Conservation (phyloP, 106 monocot species). For the Dioscorea zingiberensis region DNA sequence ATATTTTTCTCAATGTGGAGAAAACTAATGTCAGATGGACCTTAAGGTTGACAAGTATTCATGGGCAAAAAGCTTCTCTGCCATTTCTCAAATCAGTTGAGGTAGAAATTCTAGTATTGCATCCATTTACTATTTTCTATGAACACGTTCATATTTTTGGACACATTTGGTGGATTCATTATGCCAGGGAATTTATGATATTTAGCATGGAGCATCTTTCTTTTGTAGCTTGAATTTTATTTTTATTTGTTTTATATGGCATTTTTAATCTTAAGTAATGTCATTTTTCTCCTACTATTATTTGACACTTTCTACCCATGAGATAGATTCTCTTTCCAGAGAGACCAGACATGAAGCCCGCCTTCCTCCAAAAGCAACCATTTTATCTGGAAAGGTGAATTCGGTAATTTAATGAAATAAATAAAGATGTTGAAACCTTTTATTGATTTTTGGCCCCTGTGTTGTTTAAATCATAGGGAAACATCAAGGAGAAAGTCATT, state of each 20-base stretch:
- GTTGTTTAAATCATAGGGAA: slow-evolving; percentile 34
- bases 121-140: not conserved
- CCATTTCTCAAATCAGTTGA: slow-evolving; percentile 82
- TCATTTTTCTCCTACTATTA: not conserved
- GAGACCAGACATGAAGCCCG: slow-evolving; percentile 65
- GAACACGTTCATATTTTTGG: not conserved
- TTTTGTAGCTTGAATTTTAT: no score
- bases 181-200: no score
- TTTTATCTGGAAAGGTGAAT: slow-evolving; percentile 73
- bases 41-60: slow-evolving; percentile 66
- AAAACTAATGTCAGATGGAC: slow-evolving; percentile 59
- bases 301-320: not conserved
- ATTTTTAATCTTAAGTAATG: not conserved
- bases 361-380: slow-evolving; percentile 64
- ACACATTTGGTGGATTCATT: no score
- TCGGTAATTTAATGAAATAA: not conserved
- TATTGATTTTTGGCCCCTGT: not conserved
- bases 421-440: not conserved
- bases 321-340: slow-evolving; percentile 78
- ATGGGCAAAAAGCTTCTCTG: slow-evolving; percentile 66
- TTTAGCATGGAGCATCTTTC: no score
- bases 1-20: slow-evolving; percentile 32
- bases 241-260: no score
- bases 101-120: slow-evolving; percentile 30
- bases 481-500: slow-evolving; percentile 51